Percentiles rank a stretch among this genome's conserved stretches.
Conservation (phyloP, 73 alveolate genomes). For the Uronychia binucleata region DNA sequence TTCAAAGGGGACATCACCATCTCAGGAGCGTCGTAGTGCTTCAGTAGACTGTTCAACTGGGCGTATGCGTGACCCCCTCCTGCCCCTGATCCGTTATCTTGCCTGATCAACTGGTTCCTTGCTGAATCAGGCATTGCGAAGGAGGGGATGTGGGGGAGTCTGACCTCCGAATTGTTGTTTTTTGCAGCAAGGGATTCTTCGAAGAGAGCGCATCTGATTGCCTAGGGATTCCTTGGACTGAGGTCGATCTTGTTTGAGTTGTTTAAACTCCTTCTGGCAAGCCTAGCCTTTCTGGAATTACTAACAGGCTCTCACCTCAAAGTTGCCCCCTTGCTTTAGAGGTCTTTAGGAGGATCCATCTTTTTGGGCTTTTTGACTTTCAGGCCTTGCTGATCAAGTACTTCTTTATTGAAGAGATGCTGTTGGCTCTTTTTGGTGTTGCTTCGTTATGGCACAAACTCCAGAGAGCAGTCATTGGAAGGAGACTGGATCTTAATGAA, state of each 20-base stretch:
- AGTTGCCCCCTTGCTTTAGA: background rate
- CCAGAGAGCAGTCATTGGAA: background rate
- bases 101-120: background rate
- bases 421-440: background rate
- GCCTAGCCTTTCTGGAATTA: background rate
- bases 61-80: background rate
- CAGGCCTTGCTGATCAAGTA: background rate
- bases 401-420: background rate
- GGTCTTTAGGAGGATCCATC: background rate
- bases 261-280: background rate
- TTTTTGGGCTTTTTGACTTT: background rate
- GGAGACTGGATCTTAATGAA: background rate
- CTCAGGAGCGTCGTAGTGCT: background rate
- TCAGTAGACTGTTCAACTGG: background rate
- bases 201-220: background rate
- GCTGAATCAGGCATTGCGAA: background rate
- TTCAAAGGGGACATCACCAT: background rate
- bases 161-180: background rate
- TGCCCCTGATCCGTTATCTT: background rate
- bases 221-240: background rate
- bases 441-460: background rate
- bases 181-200: background rate
- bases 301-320: no score
- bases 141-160: background rate
- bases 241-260: background rate